Conservation (phyloP, 1,284 basidiomycete species). For the Trichosporon sp. region DNA sequence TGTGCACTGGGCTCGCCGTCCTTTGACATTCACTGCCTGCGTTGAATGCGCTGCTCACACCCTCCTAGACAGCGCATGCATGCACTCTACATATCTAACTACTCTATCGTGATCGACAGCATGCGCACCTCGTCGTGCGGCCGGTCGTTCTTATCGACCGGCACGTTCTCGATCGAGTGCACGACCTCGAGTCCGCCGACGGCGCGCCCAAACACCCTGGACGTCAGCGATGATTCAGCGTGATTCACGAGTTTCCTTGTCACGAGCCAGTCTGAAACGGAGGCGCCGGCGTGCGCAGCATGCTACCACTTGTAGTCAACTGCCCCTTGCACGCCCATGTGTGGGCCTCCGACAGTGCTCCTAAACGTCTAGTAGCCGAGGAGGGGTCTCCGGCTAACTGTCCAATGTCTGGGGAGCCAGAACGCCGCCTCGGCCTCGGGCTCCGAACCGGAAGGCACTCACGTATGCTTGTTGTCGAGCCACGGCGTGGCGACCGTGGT, state of each 20-base stretch:
- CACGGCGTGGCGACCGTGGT: conserved; percentile 93
- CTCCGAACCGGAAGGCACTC: conserved; percentile 22
- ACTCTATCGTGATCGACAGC: conserved; percentile 23
- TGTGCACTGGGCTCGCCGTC: not conserved
- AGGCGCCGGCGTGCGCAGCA: not conserved
- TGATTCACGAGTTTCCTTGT: not conserved
- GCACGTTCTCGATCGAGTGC: conserved; percentile 59
- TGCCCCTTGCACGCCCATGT: too few species aligned
- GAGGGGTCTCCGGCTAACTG: too few species aligned
- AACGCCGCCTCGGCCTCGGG: not conserved
- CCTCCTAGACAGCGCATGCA: not conserved
- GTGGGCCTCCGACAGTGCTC: too few species aligned
- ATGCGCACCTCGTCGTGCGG: conserved; percentile 89
- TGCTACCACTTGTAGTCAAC: not conserved
- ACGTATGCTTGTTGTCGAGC: conserved; percentile 63
- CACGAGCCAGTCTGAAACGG: not conserved
- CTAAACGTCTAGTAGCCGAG: too few species aligned
- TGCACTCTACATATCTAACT: conserved; percentile 2
- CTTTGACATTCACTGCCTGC: too few species aligned
- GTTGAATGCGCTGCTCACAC: too few species aligned
- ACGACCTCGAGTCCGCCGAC: conserved; percentile 56
- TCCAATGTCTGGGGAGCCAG: too few species aligned
- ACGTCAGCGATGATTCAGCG: not conserved
- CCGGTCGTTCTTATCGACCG: conserved; percentile 71
- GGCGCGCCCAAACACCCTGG: conserved; percentile 56